A percentile compares a stretch with the other conserved stretches of the same genome.
phyloP scores from a whole-genome alignment of 2,329 filamentous ascomycete genomes.

The Aspergillus versicolor region DNA sequence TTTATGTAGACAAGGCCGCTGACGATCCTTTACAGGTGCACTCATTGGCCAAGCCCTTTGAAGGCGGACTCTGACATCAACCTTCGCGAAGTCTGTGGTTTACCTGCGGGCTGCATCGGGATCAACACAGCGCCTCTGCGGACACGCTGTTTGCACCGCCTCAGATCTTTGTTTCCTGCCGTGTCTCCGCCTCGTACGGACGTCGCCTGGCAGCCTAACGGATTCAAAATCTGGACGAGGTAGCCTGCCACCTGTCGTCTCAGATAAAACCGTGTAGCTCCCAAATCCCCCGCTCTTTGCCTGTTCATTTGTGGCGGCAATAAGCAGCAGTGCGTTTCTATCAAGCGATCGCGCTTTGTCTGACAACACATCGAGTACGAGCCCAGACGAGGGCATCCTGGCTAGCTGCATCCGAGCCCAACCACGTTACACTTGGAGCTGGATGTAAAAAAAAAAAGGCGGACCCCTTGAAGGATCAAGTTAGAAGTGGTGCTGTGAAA shows the following conservation, averaged over 20 bases:
- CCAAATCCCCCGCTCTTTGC: conserved; percentile 7
- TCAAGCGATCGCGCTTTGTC: conserved; percentile 26
- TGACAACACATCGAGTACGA: conserved; percentile 46
- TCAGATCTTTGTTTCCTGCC: conserved; percentile 21
- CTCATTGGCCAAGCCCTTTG: conserved; percentile 22
- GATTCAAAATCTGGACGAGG: conserved; percentile 19
- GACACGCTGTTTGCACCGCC: conserved; percentile 30
- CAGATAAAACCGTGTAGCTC: conserved; percentile 24
- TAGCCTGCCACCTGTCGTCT: conserved; percentile 22
- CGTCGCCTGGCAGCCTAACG: conserved; percentile 26
- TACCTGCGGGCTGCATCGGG: conserved; percentile 15
- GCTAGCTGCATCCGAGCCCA: conserved; percentile 47
- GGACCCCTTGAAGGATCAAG: conserved; percentile 26
- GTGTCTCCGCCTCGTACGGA: conserved; percentile 19
- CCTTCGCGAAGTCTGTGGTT: conserved; percentile 18
- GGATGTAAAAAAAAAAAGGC: conserved; percentile 30
- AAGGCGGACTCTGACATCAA: conserved; percentile 30
- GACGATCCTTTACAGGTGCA: conserved; percentile 24
- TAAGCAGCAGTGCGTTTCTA: conserved; percentile 29
- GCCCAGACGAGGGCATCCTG: conserved; percentile 35
- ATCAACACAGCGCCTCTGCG: conserved; percentile 15
- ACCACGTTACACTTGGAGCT: conserved; percentile 41
- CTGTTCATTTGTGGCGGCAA: conserved; percentile 25
- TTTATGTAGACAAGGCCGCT: conserved; percentile 24
- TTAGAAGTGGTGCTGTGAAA: conserved; percentile 25